phyloP scores from a whole-genome alignment of 257 asterid species.

The Ilex asprella region DNA sequence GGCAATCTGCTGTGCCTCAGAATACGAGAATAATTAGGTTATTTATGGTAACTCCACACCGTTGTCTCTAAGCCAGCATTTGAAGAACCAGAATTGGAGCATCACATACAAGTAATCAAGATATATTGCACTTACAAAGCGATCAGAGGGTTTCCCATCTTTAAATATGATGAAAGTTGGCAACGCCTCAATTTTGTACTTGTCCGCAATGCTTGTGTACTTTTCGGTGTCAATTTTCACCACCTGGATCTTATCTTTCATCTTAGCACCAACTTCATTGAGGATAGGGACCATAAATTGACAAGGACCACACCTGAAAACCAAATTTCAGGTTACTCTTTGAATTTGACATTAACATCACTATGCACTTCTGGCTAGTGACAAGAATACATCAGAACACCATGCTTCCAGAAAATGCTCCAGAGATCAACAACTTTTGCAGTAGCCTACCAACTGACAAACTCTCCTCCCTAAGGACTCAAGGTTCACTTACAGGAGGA shows the following conservation, averaged over 20 bases:
- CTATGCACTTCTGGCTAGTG: not conserved
- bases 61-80: too few relatives aligned
- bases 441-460: not conserved
- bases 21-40: too few relatives aligned
- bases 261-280: slow-evolving; percentile 51
- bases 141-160: slow-evolving; percentile 77
- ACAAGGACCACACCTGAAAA: slow-evolving; percentile 97
- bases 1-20: too few relatives aligned
- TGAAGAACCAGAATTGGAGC: too few relatives aligned
- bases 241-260: slow-evolving; percentile 72
- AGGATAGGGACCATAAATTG: slow-evolving; percentile 91
- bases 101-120: too few relatives aligned
- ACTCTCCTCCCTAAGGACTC: too few relatives aligned
- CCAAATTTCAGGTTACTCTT: slow-evolving; percentile 4
- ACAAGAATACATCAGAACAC: not conserved
- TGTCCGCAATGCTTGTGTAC: slow-evolving; percentile 68
- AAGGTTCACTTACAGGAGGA: too few relatives aligned
- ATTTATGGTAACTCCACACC: too few relatives aligned
- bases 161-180: slow-evolving; percentile 88
- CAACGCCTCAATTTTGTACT: slow-evolving; percentile 76
- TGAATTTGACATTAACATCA: not conserved
- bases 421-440: not conserved
- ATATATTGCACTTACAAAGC: slow-evolving; percentile 63
- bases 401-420: not conserved
- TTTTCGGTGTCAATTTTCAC: slow-evolving; percentile 93